phyloP scores from a whole-genome alignment of 768 basidiomycete species.

The Hirschioporus abietinus region DNA sequence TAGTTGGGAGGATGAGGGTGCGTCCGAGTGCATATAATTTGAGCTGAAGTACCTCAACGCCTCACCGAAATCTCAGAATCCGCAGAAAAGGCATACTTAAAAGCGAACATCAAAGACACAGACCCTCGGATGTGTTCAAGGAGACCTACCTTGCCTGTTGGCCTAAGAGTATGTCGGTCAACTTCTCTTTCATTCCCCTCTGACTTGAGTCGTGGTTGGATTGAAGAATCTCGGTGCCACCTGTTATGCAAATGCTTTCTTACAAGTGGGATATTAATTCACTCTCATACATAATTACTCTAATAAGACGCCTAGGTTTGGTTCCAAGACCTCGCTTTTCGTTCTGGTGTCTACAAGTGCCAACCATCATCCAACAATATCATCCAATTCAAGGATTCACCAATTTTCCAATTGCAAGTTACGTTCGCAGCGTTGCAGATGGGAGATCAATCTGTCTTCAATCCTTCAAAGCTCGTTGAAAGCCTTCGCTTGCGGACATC shows the following conservation, averaged over 20 bases:
- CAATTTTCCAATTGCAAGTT: slow-evolving; percentile 71
- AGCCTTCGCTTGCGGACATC: slow-evolving; percentile 74
- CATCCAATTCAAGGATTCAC: slow-evolving; percentile 55
- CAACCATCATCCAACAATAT: slow-evolving; percentile 48
- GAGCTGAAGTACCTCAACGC: slow-evolving; percentile 6
- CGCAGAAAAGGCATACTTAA: slow-evolving; percentile 45
- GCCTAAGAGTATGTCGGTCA: slow-evolving; percentile 54
- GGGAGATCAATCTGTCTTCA: slow-evolving; percentile 63
- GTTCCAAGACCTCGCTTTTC: slow-evolving; percentile 82
- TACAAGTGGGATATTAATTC: slow-evolving; percentile 57
- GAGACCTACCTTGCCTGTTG: slow-evolving; percentile 59
- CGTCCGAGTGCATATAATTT: slow-evolving; percentile 10
- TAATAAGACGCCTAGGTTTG: slow-evolving; percentile 58
- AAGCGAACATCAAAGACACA: slow-evolving; percentile 44
- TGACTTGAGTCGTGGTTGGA: slow-evolving; percentile 1
- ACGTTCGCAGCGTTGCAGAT: slow-evolving; percentile 85
- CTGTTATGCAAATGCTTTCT: slow-evolving; percentile 93
- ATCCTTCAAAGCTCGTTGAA: slow-evolving; percentile 81
- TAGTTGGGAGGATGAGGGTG: slow-evolving; percentile 73
- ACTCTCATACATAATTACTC: background rate
- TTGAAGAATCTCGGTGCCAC: slow-evolving; percentile 90
- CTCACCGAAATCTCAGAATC: slow-evolving; percentile 34
- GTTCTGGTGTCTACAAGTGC: slow-evolving; percentile 78
- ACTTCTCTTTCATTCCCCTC: background rate
- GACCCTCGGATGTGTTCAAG: slow-evolving; percentile 50